A percentile compares a stretch with the other conserved stretches of the same genome.
Conservation (phyloP, 306 rosid genomes). For the Clitoria ternatea region DNA sequence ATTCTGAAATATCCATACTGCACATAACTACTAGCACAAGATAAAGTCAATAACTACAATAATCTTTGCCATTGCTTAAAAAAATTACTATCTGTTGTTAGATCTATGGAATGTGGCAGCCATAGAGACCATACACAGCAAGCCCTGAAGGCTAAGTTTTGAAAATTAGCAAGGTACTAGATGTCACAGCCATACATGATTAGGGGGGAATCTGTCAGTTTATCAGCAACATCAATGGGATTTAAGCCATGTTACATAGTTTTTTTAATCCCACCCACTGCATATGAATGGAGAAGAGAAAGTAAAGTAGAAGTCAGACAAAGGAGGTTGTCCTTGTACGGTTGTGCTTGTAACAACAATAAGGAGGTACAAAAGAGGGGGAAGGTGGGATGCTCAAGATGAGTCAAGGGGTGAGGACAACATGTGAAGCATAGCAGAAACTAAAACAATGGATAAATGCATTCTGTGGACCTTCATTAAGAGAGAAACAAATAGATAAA, state of each 20-base stretch:
- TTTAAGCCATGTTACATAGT: not conserved
- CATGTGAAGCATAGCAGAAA: not conserved
- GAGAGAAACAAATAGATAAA: not conserved
- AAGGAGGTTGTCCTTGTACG: too few species aligned
- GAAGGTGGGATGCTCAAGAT: not conserved
- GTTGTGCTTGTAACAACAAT: not conserved
- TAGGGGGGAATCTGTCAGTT: not conserved
- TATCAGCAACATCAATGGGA: conserved; percentile 1
- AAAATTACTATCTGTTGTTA: not conserved
- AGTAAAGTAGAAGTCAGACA: not conserved
- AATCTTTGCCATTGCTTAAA: not conserved
- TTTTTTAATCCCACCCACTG: not conserved
- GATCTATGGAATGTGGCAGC: not conserved
- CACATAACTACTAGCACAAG: not conserved
- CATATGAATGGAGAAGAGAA: not conserved
- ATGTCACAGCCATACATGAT: not conserved
- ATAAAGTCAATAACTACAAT: not conserved
- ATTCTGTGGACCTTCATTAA: not conserved
- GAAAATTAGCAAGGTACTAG: not conserved
- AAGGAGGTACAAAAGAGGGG: not conserved
- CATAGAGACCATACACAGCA: not conserved
- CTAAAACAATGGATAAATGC: not conserved
- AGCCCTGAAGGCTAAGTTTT: not conserved
- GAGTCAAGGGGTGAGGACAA: not conserved
- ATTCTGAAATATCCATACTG: not conserved